These are phyloP conservation scores for Huntiella bhutanensis DNA, from an alignment of 2,329 filamentous ascomycete species.

Conservation along the genomic window DNA sequence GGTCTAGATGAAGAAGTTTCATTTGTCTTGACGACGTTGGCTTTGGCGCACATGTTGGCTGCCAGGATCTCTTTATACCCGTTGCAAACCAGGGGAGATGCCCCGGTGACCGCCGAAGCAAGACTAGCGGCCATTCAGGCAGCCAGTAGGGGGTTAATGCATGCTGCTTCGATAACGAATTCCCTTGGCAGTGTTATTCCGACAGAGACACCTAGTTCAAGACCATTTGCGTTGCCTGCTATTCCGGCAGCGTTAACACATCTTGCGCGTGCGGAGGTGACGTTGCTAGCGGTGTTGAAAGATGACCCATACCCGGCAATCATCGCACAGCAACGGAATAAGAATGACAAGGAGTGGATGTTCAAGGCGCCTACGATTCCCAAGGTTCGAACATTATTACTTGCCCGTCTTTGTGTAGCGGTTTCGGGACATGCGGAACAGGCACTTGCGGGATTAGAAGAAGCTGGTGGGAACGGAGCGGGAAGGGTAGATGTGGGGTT, in stretches of 20 bases:
- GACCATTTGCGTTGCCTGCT: conserved; percentile 26
- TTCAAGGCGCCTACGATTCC: conserved; percentile 75
- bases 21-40: conserved; percentile 61
- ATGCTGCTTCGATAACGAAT: conserved; percentile 59
- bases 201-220: conserved; percentile 19
- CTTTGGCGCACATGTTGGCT: conserved; percentile 51
- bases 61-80: conserved; percentile 55
- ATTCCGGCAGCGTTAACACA: conserved; percentile 37
- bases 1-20: conserved; percentile 69
- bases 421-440: conserved; percentile 73
- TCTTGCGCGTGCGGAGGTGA: conserved; percentile 71
- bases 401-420: conserved; percentile 71
- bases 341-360: conserved; percentile 88
- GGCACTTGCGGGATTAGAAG: conserved; percentile 35
- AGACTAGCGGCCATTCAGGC: conserved; percentile 50
- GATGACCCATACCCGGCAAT: conserved; percentile 82
- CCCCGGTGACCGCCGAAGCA: conserved; percentile 43
- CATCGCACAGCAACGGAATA: conserved; percentile 64
- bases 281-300: conserved; percentile 73
- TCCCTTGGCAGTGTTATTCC: conserved; percentile 42
- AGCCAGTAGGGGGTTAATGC: conserved; percentile 60
- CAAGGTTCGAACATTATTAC: conserved; percentile 73
- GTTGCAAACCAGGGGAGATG: conserved; percentile 47
- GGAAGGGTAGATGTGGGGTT: conserved; percentile 44
- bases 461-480: conserved; percentile 16